Base-by-base conservation (phyloP, 2,329 filamentous ascomycete species). In the Cryphonectria carpinicola region DNA sequence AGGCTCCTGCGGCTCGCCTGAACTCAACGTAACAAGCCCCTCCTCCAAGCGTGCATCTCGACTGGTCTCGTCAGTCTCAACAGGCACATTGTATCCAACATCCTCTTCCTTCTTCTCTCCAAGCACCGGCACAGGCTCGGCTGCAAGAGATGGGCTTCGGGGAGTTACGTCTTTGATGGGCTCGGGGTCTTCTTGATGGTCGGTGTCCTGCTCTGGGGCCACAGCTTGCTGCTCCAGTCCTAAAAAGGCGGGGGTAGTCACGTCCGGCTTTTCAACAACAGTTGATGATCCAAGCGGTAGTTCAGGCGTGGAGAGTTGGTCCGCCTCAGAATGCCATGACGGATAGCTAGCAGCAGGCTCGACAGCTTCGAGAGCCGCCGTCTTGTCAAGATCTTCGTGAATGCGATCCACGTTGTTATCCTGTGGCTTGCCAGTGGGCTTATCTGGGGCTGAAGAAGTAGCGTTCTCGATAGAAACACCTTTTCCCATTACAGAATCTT, bases 1-100 rank as follows among this genome's bases (percentile, higher is more conserved):
- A 25, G 62, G 25, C 49, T 39, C 61, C 25, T 69, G 52, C 25
- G 37, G 52, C 25, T 67, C 54, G n/a, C 22, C 52, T 13, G 13
- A 14, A 39, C 2, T 25, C 22, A 39, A 32, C 8, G 10, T 49
- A 5, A 8, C 28, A 22, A 54, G 65, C 14, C 46, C 39, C 32
- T 56, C 28, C 37, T 67, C 65, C 13, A 41, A n/a, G 22, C 46
- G 43, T 37, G 37, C 32, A 8, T 68, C 65, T 32, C 1, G 28
- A 14, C 52, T 41, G n/a, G 13, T 67, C 25, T 46, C 41, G 25
- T 25, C 25, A 14, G 19, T 32, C 65, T 61, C 22, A 7, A 22
- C 19, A 56, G 62, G 49, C 56, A 62, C 70, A 7, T 68, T 41
- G 25, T 69, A 32, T 22, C 69, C 52, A 35, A 46, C 4, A 65